Base-by-base conservation (phyloP, 2,329 filamentous ascomycete species). In the Fusarium sp. region DNA sequence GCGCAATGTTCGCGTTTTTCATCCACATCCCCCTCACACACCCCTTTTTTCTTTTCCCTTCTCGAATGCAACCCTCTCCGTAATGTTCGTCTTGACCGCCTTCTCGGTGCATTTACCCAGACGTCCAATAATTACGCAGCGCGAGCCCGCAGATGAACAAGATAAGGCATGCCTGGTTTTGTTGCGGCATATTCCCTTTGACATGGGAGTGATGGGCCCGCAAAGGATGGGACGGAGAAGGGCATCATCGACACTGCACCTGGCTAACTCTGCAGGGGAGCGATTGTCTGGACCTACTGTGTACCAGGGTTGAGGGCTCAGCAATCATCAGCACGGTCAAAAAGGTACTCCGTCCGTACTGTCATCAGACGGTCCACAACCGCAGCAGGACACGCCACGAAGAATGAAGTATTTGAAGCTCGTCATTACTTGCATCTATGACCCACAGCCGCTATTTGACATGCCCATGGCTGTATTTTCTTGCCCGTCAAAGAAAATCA, bases 111-210 rank as follows among this genome's bases (percentile, higher is more conserved):
- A 75, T 64, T 70, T 66, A 64, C 68, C 75, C 72, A 70, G 76
- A 71, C 66, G 61, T 73, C 72, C 69, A 74, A 72, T 70, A 71
- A 67, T 64, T 73, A 65, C 70, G 59, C 69, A 69, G 62, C 65
- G 73, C 51, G 63, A 75, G 71, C 61, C 62, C 67, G 63, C 60
- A 73, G 70, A 75, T 67, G 67, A 67, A 69, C 53, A 63, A 69
- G 71, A 74, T 74, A 69, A 69, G 70, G 58, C 67, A 69, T 73
- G 71, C 40, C 60, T 67, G 74, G 44, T 73, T 73, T 73, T 65
- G 67, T 70, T 78, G 74, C 67, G 73, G 72, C 65, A 76, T 70
- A 75, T 77, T 70, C 66, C 71, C 69, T 69, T 75, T 62, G 40
- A 57, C 66, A 76, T 73, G 68, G 60, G 62, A 72, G 69, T 62